Conservation (phyloP, 768 basidiomycete genomes). For the Pleurotus sapidus region DNA sequence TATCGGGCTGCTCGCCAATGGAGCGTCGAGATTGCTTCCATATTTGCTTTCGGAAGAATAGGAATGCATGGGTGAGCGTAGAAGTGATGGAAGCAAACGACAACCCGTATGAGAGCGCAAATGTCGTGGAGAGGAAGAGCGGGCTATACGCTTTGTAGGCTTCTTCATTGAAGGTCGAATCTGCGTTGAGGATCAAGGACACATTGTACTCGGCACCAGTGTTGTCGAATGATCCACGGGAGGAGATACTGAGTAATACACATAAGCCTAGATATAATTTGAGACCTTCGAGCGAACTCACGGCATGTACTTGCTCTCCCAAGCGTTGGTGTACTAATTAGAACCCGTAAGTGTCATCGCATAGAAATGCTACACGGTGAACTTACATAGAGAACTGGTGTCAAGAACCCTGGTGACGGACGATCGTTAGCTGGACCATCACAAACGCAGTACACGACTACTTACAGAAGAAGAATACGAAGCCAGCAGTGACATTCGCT, state of each 20-base stretch:
- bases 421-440: not conserved
- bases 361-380: constrained; percentile 2
- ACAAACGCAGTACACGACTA: constrained; percentile 6
- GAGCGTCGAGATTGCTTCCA: constrained; percentile 68
- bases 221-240: constrained; percentile 67
- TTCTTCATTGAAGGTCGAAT: constrained; percentile 51
- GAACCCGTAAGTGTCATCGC: not conserved
- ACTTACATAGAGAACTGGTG: constrained; percentile 56
- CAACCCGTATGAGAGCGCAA: constrained; percentile 76
- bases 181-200: constrained; percentile 47
- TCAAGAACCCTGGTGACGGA: constrained; percentile 42
- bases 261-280: not conserved
- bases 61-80: constrained; percentile 64
- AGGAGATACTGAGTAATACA: constrained; percentile 40
- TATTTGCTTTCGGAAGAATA: constrained; percentile 80
- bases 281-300: constrained; percentile 20
- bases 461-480: constrained; percentile 16
- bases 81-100: constrained; percentile 81
- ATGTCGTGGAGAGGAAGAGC: constrained; percentile 66
- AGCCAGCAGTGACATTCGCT: constrained; percentile 34
- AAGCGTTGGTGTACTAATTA: constrained; percentile 57
- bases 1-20: constrained; percentile 77
- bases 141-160: constrained; percentile 59
- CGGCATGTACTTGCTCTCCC: constrained; percentile 58
- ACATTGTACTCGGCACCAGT: constrained; percentile 58